These are phyloP conservation scores for Larix kaempferi DNA, from an alignment of 75 land plant genomes.

Conservation along the genomic window DNA sequence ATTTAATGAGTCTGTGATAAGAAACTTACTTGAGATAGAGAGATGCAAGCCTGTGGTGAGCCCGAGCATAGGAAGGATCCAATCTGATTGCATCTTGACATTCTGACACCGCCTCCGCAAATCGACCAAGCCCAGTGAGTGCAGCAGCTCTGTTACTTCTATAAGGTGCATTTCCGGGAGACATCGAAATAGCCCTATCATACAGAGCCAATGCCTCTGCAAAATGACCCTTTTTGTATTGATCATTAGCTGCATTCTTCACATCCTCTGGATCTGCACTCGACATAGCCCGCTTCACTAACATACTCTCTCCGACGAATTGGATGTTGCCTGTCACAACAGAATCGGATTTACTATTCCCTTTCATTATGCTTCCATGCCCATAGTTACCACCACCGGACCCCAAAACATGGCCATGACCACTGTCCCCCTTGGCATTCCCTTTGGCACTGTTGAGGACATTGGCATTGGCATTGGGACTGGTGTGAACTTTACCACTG, in stretches of 20 bases:
- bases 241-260: constrained; percentile 74
- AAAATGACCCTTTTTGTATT: constrained; percentile 71
- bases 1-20: neutral
- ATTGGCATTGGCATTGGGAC: neutral
- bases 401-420: constrained; percentile 5
- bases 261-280: constrained; percentile 69
- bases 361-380: constrained; percentile 9
- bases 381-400: constrained; percentile 8
- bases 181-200: constrained; percentile 66
- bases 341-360: constrained; percentile 6
- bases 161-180: constrained; percentile 65
- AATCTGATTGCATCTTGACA: constrained; percentile 75
- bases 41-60: constrained; percentile 71
- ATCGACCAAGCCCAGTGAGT: constrained; percentile 57
- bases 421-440: constrained; percentile 3
- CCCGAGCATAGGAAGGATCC: constrained; percentile 63
- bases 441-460: neutral
- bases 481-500: constrained; percentile 1
- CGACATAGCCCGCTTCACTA: neutral
- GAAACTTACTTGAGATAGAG: constrained; percentile 33
- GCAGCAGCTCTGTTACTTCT: constrained; percentile 83
- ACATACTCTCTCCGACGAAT: constrained; percentile 4
- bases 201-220: constrained; percentile 74
- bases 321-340: constrained; percentile 9
- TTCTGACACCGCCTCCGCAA: constrained; percentile 78